These are phyloP conservation scores for Phytophthora fragariae DNA, from an alignment of 352 stramenopile species.

Conservation along the genomic window DNA sequence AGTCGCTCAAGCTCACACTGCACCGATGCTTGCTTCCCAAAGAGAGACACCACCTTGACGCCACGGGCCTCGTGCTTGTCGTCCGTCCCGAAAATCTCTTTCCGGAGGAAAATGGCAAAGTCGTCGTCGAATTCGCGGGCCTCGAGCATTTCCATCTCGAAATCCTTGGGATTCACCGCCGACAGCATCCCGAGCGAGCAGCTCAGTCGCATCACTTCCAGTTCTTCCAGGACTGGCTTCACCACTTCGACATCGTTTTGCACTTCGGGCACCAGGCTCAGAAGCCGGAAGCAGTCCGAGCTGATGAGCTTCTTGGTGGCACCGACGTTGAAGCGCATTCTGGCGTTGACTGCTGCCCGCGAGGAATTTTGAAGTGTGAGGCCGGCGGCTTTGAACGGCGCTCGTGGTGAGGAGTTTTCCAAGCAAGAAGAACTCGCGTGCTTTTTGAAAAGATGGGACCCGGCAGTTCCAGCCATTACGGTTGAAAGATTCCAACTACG, in stretches of 20 bases:
- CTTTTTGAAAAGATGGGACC: slow-evolving; percentile 16
- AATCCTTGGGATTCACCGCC: slow-evolving; percentile 56
- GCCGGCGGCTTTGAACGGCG: background rate
- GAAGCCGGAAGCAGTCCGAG: slow-evolving; percentile 58
- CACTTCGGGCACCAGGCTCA: slow-evolving; percentile 57
- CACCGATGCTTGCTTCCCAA: slow-evolving; percentile 68
- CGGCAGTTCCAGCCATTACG: background rate
- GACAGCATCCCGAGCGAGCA: slow-evolving; percentile 59
- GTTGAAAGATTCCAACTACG: background rate
- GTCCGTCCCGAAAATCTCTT: slow-evolving; percentile 48
- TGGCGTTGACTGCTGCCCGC: slow-evolving; percentile 10
- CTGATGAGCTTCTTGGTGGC: slow-evolving; percentile 33
- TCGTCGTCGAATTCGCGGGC: slow-evolving; percentile 70
- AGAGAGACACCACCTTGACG: slow-evolving; percentile 56
- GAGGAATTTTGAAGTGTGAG: slow-evolving; percentile 23
- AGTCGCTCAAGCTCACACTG: slow-evolving; percentile 47
- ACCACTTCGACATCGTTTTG: slow-evolving; percentile 78
- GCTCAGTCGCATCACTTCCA: slow-evolving; percentile 75
- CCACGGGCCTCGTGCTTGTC: slow-evolving; percentile 9
- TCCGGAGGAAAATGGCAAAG: slow-evolving; percentile 64
- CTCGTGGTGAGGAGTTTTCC: background rate
- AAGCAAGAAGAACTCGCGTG: slow-evolving; percentile 3
- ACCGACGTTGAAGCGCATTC: slow-evolving; percentile 29
- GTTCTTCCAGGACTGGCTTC: slow-evolving; percentile 72
- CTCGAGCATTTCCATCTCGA: slow-evolving; percentile 61